Percentiles rank a stretch among this genome's conserved stretches.
Conservation (phyloP, 768 basidiomycete genomes). For the Pholiota conissans region DNA sequence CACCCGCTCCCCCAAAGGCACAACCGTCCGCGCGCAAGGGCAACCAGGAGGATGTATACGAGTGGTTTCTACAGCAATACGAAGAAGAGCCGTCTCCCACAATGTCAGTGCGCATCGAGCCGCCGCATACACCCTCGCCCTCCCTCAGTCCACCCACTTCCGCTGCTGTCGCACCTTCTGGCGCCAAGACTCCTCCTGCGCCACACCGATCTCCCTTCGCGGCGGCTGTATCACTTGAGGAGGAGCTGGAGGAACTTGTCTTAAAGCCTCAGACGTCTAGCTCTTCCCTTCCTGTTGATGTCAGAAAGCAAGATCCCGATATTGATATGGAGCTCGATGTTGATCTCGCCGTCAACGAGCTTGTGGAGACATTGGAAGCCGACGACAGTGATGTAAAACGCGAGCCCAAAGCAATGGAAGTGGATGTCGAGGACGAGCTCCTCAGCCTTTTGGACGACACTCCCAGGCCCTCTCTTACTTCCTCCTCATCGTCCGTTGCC, state of each 20-base stretch:
- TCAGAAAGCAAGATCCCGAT: slow-evolving; percentile 35
- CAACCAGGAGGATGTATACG: slow-evolving; percentile 54
- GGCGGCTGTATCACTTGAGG: slow-evolving; percentile 39
- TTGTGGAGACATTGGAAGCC: slow-evolving; percentile 38
- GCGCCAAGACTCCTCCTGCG: slow-evolving; percentile 16
- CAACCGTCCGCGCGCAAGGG: slow-evolving; percentile 11
- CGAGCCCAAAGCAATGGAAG: slow-evolving; percentile 28
- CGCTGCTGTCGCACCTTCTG: slow-evolving; percentile 13
- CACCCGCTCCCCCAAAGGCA: slow-evolving; percentile 1
- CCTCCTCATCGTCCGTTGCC: slow-evolving; percentile 8
- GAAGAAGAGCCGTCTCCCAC: slow-evolving; percentile 36
- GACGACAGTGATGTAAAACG: slow-evolving; percentile 15
- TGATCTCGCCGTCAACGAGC: slow-evolving; percentile 41
- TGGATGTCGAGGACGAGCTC: slow-evolving; percentile 65
- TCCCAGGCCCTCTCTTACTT: slow-evolving; percentile 14
- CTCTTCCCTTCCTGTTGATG: slow-evolving; percentile 13
- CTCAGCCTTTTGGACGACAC: slow-evolving; percentile 66
- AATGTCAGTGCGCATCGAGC: slow-evolving; percentile 25
- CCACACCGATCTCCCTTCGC: slow-evolving; percentile 19
- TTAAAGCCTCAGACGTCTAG: slow-evolving; percentile 22
- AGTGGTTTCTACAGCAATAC: slow-evolving; percentile 61
- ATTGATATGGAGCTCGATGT: slow-evolving; percentile 44
- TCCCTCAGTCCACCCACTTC: slow-evolving; percentile 25
- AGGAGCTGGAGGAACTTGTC: slow-evolving; percentile 43
- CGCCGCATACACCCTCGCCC: slow-evolving; percentile 26